These are phyloP conservation scores for Metarhizium guizhouense DNA, from an alignment of 2,329 filamentous ascomycete genomes.

Conservation along the genomic window DNA sequence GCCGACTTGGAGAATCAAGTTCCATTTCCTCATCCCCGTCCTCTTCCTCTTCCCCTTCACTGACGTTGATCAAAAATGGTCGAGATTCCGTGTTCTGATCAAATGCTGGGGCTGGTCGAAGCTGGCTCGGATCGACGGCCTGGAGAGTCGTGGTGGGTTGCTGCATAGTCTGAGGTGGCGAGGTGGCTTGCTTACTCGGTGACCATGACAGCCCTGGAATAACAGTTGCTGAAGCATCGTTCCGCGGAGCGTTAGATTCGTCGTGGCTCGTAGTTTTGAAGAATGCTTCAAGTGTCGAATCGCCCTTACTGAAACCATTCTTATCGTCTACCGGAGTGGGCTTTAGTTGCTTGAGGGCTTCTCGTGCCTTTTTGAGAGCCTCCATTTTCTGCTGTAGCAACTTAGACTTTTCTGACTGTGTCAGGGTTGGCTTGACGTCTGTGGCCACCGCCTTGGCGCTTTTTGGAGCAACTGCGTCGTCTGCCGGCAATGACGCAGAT, in stretches of 20 bases:
- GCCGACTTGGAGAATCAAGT: conserved; percentile 45
- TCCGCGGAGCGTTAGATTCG: not conserved
- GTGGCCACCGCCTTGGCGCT: conserved; percentile 7
- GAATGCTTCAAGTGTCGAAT: not conserved
- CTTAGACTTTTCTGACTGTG: conserved; percentile 59
- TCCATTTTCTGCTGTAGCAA: conserved; percentile 72
- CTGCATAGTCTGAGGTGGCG: conserved; percentile 14
- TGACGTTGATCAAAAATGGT: conserved; percentile 74
- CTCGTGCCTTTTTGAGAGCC: conserved; percentile 45
- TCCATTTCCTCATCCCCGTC: conserved; percentile 55
- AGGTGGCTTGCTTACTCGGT: conserved; percentile 11
- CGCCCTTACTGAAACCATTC: conserved; percentile 1
- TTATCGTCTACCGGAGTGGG: not conserved
- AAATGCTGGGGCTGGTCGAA: conserved; percentile 25
- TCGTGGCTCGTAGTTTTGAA: not conserved
- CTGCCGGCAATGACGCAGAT: conserved; percentile 4
- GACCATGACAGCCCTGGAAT: conserved; percentile 24
- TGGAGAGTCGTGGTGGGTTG: conserved; percentile 55
- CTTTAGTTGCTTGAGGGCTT: not conserved
- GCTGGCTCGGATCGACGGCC: conserved; percentile 49
- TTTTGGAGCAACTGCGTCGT: conserved; percentile 2
- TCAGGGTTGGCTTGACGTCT: conserved; percentile 16
- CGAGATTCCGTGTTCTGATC: conserved; percentile 49
- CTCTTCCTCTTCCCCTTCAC: conserved; percentile 59
- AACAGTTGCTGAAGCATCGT: conserved; percentile 19